Base-by-base conservation (phyloP, 2,329 filamentous ascomycete genomes). In the Trichoderma sp. region DNA sequence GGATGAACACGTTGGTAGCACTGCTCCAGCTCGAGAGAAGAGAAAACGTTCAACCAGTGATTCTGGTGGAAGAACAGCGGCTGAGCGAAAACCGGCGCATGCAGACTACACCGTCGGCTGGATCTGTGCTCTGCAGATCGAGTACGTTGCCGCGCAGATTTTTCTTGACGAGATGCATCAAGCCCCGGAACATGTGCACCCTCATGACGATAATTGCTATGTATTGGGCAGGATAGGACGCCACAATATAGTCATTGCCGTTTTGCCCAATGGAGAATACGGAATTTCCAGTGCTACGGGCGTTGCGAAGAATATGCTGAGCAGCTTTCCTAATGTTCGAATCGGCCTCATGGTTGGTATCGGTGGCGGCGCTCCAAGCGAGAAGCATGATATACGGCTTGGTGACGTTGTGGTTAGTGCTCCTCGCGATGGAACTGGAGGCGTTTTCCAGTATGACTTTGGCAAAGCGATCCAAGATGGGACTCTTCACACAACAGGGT, bases 41-140 rank as follows among this genome's bases (percentile, higher is more conserved):
- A 49, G 26, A 24, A 32, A 5, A 28, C 18, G n/a, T n/a, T 46
- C 18, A 4, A 26, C 4, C 14, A 10, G 16, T 13, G 59, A 51
- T 32, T 43, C 30, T 18, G n/a, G n/a, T 51, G 28, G 26, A 13
- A 51, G 6, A 18, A 4, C 58, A 32, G 10, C 39, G 4, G 11
- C 18, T 30, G 0, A 34, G n/a, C 43, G 21, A 63, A 63, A n/a
- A 26, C 24, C 37, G 21, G 14, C 30, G 18, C 21, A 30, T 37
- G 21, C 28, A 10, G 59, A 65, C 39, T 83, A 83, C 59, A 81
- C 75, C 0, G 75, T 84, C 3, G 82, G 80, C 21, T 83, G 81
- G 81, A 82, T 84, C 5, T 83, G 80, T 60, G 81, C 81, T 13
- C 69, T 83, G 0, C 26, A 5, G 0, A 75, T 71, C 0, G 82